A percentile compares a stretch with the other conserved stretches of the same genome.
phyloP scores from a whole-genome alignment of 371 early-diverging fungal species.

The Mycotypha africana region DNA sequence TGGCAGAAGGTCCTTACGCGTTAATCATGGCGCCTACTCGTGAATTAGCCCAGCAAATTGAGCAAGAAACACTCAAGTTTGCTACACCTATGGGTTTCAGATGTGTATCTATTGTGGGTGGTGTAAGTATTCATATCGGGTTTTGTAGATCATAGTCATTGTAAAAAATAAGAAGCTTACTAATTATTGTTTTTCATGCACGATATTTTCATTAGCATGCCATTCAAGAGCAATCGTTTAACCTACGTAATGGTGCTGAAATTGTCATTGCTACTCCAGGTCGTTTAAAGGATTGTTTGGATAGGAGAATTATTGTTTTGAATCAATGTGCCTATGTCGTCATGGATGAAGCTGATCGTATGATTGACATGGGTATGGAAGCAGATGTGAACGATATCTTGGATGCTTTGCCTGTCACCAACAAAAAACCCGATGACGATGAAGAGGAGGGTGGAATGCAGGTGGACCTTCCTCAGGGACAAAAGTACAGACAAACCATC shows the following conservation, averaged over 20 bases:
- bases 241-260: conserved; percentile 82
- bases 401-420: conserved; percentile 87
- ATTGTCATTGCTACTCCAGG: conserved; percentile 98
- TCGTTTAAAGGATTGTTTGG: conserved; percentile 85
- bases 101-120: conserved; percentile 92
- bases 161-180: no score
- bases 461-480: conserved; percentile 26
- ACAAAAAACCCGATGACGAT: conserved; percentile 82
- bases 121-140: conserved; percentile 43
- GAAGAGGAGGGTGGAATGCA: conserved; percentile 51
- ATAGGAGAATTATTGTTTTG: conserved; percentile 77
- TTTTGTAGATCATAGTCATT: no score
- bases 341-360: conserved; percentile 98
- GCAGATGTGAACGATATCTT: conserved; percentile 92
- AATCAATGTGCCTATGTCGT: conserved; percentile 89
- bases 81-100: conserved; percentile 73
- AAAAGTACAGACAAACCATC: conserved; percentile 91
- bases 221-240: conserved; percentile 81
- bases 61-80: conserved; percentile 85
- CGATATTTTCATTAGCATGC: no score
- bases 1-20: conserved; percentile 86
- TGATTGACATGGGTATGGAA: conserved; percentile 98
- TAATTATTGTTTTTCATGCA: background rate
- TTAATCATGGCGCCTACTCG: conserved; percentile 95
- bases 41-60: conserved; percentile 95